Evolutionary conservation across 208 protist genomes (phyloP), one percentile per base, ranked within the genome.

Genomic region (Leishmania tropica): DNA sequence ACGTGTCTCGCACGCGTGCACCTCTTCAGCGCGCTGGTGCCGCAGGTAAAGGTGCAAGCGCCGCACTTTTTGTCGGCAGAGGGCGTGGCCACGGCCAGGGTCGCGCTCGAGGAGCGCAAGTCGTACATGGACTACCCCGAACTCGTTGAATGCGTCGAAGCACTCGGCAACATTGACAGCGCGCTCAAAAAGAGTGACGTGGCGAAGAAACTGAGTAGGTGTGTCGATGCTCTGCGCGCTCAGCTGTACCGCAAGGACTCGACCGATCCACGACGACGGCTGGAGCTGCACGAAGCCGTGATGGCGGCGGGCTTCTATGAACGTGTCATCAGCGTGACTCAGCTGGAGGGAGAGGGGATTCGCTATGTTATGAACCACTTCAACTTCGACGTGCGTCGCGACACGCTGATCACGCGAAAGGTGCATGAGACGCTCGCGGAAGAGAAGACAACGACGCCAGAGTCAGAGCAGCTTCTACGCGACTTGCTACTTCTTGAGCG

Each of bases 271-370:
- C 87, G 89, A 31, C 83, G 87, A 17, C 93, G 95, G 15, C 83
- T 97, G 35, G 89, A 96, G 81, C 72, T 98, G 6, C 95, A 98
- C 76, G 93, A 98, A 75, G 89, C 89, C n/a, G 93, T 98, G 79
- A 98, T 98, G 95, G 95, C 90, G 15, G 90, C 90, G 4, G 95
- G 95, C 48, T 98, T 95, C 82, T 97, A 98, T 81, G 85, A 91
- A 60, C 88, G 93, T 13, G 85, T 86, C 24, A 89, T 92, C 40
- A 93, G 81, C 73, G 70, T 82, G 1, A 96, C 80, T n/a, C 85
- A 91, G 47, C 86, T 97, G 11, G 89, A 95, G 54, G 93, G 93
- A 31, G 93, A 97, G 82, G 81, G 78, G 21, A 88, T 91, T 48
- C 88, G 95, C 37, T 98, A 96, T 87, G 92, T 96, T 28, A 76